Conservation (phyloP, 345 rosid species). For the Ceriops zippeliana region DNA sequence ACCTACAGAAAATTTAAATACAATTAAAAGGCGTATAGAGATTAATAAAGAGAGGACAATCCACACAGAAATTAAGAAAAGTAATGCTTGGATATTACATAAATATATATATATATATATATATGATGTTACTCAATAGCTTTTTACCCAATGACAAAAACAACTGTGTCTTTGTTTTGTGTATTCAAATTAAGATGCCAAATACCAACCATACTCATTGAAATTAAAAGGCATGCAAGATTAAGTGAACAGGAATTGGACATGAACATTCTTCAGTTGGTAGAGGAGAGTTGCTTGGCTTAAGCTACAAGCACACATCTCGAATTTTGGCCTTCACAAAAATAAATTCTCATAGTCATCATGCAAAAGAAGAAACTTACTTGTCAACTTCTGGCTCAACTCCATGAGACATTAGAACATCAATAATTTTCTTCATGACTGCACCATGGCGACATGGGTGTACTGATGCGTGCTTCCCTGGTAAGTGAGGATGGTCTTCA, state of each 20-base stretch:
- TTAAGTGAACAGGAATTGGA: no score
- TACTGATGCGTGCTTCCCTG: constrained; percentile 98
- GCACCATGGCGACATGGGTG: constrained; percentile 99
- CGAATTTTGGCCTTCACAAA: background rate
- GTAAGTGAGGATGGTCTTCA: constrained; percentile 96
- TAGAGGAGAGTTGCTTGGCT: background rate
- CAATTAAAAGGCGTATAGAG: background rate
- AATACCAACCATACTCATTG: no score
- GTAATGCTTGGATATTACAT: no score
- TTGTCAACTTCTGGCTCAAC: constrained; percentile 99
- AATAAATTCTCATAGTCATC: background rate
- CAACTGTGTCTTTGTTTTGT: no score
- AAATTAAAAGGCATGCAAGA: no score
- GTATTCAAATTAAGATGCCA: no score
- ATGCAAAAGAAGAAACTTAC: constrained; percentile 33
- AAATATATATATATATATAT: no score
- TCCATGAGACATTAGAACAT: constrained; percentile 88
- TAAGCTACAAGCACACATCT: background rate
- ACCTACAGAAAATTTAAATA: constrained; percentile 39
- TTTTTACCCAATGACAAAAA: no score
- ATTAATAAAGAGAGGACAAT: background rate
- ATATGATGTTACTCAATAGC: no score
- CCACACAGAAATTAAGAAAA: background rate
- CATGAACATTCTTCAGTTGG: no score
- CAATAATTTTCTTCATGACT: constrained; percentile 98